Evolutionary conservation across 2,329 filamentous ascomycete species (phyloP).

Genomic region (Berkeleyomyces basicola): DNA sequence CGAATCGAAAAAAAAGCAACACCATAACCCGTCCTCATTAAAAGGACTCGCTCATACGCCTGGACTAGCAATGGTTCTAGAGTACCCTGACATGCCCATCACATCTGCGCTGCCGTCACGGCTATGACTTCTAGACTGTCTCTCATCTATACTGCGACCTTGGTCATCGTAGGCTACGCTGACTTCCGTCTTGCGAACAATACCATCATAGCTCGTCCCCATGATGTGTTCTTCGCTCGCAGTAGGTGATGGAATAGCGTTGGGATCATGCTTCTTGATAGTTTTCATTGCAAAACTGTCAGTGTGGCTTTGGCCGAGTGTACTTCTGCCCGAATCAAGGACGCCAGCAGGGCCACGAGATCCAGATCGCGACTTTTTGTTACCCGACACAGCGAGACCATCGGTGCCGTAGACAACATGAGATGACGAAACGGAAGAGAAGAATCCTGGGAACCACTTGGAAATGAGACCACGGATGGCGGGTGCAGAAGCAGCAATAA

Average conservation of each 20-base stretch:
- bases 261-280: slow-evolving; percentile 20
- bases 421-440: slow-evolving; percentile 12
- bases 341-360: neutral
- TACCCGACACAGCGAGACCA: slow-evolving; percentile 12
- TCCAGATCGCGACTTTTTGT: slow-evolving; percentile 13
- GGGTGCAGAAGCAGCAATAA: slow-evolving; percentile 23
- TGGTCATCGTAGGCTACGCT: slow-evolving; percentile 17
- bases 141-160: neutral
- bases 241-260: slow-evolving; percentile 21
- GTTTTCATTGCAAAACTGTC: slow-evolving; percentile 17
- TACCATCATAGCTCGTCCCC: slow-evolving; percentile 22
- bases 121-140: neutral
- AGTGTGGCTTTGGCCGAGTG: slow-evolving; percentile 8
- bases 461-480: slow-evolving; percentile 22
- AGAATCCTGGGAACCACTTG: slow-evolving; percentile 22
- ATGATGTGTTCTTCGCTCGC: slow-evolving; percentile 25
- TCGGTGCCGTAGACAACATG: slow-evolving; percentile 2
- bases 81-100: neutral
- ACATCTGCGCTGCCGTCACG: neutral
- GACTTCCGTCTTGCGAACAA: slow-evolving; percentile 23
- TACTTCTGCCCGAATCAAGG: neutral
- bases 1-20: no score
- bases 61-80: neutral
- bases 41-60: neutral
- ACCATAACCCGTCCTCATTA: no score